A percentile compares a stretch with the other conserved stretches of the same genome.
Evolutionary conservation across 1,139 yeast species (phyloP).

Genomic region (Kodamaea anthophila): DNA sequence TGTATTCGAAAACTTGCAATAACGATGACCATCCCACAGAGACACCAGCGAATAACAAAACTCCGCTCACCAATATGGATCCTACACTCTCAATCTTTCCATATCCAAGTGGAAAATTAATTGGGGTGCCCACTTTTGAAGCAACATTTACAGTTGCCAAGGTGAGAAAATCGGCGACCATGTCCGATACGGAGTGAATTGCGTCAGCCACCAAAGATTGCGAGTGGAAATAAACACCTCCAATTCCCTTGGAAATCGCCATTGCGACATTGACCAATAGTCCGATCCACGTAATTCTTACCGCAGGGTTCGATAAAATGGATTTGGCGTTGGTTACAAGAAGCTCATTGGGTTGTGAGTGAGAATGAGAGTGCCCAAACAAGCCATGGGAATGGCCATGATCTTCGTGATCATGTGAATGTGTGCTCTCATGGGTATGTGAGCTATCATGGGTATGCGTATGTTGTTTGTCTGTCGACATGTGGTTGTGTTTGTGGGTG

Average conservation of each 20-base stretch:
- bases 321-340: conserved; percentile 25
- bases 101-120: conserved; percentile 75
- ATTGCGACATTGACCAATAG: conserved; percentile 74
- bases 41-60: conserved; percentile 79
- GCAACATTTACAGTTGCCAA: conserved; percentile 83
- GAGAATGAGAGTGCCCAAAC: conserved; percentile 28
- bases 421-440: conserved; percentile 5
- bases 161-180: conserved; percentile 84
- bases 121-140: conserved; percentile 52
- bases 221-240: conserved; percentile 90
- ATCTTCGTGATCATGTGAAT: conserved; percentile 6
- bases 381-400: conserved; percentile 10
- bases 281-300: conserved; percentile 90
- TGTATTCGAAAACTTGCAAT: conserved; percentile 61
- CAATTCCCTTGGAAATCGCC: conserved; percentile 81
- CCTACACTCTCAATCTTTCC: conserved; percentile 94
- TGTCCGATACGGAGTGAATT: conserved; percentile 83
- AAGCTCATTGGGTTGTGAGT: conserved; percentile 38
- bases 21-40: conserved; percentile 89
- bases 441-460: conserved; percentile 5
- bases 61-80: conserved; percentile 77
- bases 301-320: conserved; percentile 66
- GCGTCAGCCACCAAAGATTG: conserved; percentile 94
- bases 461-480: no score
- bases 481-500: no score